Evolutionary conservation across 1,284 basidiomycete species (phyloP).

Genomic region (Tilletia setariae): DNA sequence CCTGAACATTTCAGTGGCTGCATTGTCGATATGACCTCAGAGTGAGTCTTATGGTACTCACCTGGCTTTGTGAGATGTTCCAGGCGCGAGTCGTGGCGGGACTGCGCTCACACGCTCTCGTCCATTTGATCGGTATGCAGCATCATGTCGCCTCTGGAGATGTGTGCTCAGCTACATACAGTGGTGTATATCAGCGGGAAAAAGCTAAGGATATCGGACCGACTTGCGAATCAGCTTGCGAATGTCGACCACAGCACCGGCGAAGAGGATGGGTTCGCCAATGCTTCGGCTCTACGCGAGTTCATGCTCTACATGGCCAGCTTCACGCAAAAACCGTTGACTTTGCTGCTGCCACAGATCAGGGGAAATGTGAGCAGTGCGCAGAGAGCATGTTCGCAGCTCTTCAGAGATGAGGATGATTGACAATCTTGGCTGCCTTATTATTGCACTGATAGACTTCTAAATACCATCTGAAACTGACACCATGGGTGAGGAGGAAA

Average conservation of each 20-base stretch:
- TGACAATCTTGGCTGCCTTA: too few relatives aligned
- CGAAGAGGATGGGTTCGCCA: background rate
- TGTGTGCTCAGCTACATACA: background rate
- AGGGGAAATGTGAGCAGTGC: background rate
- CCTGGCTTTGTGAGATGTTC: background rate
- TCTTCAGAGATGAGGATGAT: too few relatives aligned
- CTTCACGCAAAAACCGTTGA: constrained; percentile 1
- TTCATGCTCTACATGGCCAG: constrained; percentile 11
- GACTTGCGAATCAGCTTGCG: too few relatives aligned
- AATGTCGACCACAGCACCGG: too few relatives aligned
- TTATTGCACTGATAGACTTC: background rate
- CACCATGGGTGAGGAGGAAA: constrained; percentile 4
- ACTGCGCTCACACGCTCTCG: too few relatives aligned
- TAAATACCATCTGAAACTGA: background rate
- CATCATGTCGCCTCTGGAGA: background rate
- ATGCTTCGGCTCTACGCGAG: background rate
- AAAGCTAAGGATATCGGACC: too few relatives aligned
- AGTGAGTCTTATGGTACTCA: background rate
- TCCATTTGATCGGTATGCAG: background rate
- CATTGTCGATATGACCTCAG: background rate
- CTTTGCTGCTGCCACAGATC: background rate
- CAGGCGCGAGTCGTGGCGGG: too few relatives aligned
- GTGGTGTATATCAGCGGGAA: constrained; percentile 4
- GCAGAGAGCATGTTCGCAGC: too few relatives aligned
- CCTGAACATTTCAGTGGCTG: background rate